A percentile compares a stretch with the other conserved stretches of the same genome.
Conservation (phyloP, 306 rosid genomes). For the Dalbergia cultrata region DNA sequence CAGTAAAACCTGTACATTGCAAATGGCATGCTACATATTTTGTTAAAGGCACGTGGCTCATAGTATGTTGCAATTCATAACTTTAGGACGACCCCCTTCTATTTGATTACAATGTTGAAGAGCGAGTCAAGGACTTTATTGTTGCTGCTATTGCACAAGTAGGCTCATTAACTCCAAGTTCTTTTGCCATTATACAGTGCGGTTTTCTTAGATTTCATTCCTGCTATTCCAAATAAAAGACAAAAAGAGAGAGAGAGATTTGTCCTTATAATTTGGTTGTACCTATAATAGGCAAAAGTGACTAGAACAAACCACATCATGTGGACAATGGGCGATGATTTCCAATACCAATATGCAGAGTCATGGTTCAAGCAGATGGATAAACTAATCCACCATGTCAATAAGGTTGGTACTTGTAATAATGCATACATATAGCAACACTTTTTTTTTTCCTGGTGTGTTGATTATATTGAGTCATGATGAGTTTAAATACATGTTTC, state of each 20-base stretch:
- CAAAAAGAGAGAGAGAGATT: too few species aligned
- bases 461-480: not conserved
- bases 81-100: constrained; percentile 82
- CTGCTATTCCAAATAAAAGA: not conserved
- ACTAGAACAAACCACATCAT: constrained; percentile 87
- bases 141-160: constrained; percentile 69
- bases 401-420: constrained; percentile 60
- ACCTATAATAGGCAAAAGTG: constrained; percentile 69
- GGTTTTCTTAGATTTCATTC: not conserved
- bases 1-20: not conserved
- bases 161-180: constrained; percentile 34
- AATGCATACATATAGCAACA: constrained; percentile 2
- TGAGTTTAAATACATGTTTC: constrained; percentile 38
- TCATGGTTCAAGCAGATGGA: constrained; percentile 96
- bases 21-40: constrained; percentile 24
- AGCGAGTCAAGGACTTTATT: constrained; percentile 77
- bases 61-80: constrained; percentile 35
- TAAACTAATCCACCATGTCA: constrained; percentile 85
- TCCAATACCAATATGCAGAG: constrained; percentile 90
- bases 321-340: constrained; percentile 99
- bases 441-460: not conserved
- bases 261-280: constrained; percentile 20
- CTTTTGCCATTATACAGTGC: not conserved
- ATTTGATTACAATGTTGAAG: constrained; percentile 71
- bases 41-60: constrained; percentile 13